Evolutionary conservation across 2,329 filamentous ascomycete genomes (phyloP).

Genomic region (Zasmidium citrigriseum): DNA sequence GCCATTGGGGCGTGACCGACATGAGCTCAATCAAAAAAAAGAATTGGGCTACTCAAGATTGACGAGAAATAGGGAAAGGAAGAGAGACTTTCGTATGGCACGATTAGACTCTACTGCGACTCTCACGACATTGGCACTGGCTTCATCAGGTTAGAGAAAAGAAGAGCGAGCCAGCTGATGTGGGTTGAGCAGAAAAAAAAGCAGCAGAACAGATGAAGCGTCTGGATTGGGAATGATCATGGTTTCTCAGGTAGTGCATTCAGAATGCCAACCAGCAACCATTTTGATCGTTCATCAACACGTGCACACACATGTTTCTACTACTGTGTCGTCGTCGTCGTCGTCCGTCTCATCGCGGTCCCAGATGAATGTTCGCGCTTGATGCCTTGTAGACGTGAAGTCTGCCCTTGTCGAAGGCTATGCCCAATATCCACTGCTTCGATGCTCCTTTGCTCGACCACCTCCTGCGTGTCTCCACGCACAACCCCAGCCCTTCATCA

Average conservation of each 20-base stretch:
- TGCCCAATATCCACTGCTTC: neutral
- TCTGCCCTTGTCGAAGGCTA: neutral
- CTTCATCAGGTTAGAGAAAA: neutral
- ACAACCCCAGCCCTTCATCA: too few species aligned
- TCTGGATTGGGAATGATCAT: neutral
- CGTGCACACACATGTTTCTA: neutral
- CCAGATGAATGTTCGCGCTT: neutral
- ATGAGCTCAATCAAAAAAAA: neutral
- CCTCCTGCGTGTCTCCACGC: too few species aligned
- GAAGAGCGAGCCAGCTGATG: neutral
- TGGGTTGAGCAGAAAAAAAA: neutral
- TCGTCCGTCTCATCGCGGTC: too few species aligned
- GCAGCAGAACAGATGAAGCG: neutral
- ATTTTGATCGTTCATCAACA: neutral
- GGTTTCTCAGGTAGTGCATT: neutral
- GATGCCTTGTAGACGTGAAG: neutral
- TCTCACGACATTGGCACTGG: neutral
- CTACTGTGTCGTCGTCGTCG: neutral
- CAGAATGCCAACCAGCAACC: neutral
- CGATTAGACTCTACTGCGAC: neutral
- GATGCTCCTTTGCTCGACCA: too few species aligned
- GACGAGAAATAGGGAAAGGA: neutral
- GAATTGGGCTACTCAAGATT: neutral
- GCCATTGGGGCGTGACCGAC: neutral
- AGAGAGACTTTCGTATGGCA: neutral